Evolutionary conservation across 176 grass and related monocot genomes (phyloP).

Genomic region (Thinopyrum elongatum): DNA sequence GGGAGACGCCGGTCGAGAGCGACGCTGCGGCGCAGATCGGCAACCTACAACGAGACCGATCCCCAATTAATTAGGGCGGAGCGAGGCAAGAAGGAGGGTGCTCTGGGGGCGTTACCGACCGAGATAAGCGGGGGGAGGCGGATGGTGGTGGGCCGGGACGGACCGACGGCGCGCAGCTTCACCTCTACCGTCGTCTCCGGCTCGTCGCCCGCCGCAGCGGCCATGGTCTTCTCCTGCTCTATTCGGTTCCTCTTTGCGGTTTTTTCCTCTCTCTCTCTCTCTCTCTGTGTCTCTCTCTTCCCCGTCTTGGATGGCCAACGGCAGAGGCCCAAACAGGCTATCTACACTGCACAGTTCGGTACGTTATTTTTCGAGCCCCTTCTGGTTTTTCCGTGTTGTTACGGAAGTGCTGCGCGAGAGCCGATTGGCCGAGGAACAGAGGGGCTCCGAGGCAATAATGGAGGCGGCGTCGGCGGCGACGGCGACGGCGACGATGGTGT

Average conservation of each 20-base stretch:
- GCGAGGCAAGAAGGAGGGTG: not conserved
- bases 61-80: constrained; percentile 4
- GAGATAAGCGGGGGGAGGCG: constrained; percentile 48
- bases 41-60: constrained; percentile 31
- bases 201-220: constrained; percentile 17
- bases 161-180: constrained; percentile 57
- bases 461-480: not conserved
- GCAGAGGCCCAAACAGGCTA: not conserved
- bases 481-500: constrained; percentile 42
- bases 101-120: constrained; percentile 37
- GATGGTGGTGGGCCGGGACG: constrained; percentile 50
- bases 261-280: not conserved
- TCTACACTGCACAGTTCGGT: not conserved
- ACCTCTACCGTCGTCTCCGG: constrained; percentile 52
- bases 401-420: too few species aligned
- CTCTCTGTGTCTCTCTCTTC: not conserved
- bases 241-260: not conserved
- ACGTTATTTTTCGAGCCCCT: not conserved
- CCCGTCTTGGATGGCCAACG: not conserved
- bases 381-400: not conserved
- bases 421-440: not conserved
- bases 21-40: constrained; percentile 57
- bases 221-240: constrained; percentile 26
- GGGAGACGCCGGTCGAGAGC: constrained; percentile 49
- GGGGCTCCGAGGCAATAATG: not conserved